Base-by-base conservation (phyloP, 2,329 filamentous ascomycete species). In the Cladobotryum protrusum region DNA sequence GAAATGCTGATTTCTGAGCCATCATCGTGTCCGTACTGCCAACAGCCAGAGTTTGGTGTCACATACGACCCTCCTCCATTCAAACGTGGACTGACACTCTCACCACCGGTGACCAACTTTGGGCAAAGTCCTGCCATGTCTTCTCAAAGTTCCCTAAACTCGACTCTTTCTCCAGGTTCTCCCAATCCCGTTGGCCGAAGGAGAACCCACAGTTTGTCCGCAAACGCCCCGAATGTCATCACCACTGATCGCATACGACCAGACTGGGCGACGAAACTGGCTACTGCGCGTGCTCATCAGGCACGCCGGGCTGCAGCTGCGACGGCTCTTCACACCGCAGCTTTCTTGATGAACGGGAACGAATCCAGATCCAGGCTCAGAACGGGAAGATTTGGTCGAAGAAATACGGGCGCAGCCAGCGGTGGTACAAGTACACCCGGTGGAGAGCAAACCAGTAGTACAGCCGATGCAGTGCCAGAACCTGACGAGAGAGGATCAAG, bases 41-140 rank as follows among this genome's bases (percentile, higher is more conserved):
- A 93, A 45, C 89, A 93, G 58, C 83, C 89, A 2, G 92, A 99
- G 57, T 96, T 97, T 63, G 93, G 93, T 43, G 87, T 99, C n/a
- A 96, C 89, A 0, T 99, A 96, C 66, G 83, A 92, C 4, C 79
- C 90, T 12, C 93, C 93, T 2, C 83, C 88, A 0, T 97, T 97
- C 72, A 84, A 90, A 19, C 79, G 91, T 55, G 93, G 93, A 1
- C 70, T 99, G 32, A 74, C 80, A 1, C 92, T 92, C 64, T 77
- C 81, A 1, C 60, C 77, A 2, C 60, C 64, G 18, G 72, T 80
- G 2, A 50, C 61, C 4, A 56, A 59, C 17, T 50, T 54, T 62
- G 72, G 18, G 63, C 72, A 45, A 56, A 70, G 75, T 14, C 82
- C 89, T 2, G 88, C 90, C 36, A 89, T 92, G 81, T 95, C 91